Base-by-base conservation (phyloP, 2,329 filamentous ascomycete genomes). In the Tolypocladium nubicola region DNA sequence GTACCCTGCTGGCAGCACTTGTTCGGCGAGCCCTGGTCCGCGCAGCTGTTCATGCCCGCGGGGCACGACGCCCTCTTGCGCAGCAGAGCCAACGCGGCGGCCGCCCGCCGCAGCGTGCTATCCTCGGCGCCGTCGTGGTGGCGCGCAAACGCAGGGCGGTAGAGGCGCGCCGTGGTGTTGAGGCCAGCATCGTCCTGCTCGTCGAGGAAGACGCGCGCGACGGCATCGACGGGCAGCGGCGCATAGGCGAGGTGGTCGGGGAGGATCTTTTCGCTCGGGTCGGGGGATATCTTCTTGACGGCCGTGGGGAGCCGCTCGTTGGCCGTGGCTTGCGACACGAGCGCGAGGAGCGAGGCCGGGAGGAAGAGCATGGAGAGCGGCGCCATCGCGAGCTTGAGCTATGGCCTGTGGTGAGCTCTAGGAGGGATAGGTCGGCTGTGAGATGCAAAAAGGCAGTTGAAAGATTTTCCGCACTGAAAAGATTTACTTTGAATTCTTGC, bases 211-310 rank as follows among this genome's bases (percentile, higher is more conserved):
- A 65, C 64, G 43, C 68, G 65, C 9, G 66, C 67, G 11, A 47
- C 65, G 2, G 68, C 64, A 1, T 63, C 59, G 33, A 68, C 59
- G 2, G 65, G 65, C 1, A 69, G 58, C 2, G 69, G 59, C 39
- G 70, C 63, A 63, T 82, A 83, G 61, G 75, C 77, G 62, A 78
- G 85, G 68, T 90, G 87, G 50, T 88, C 80, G 57, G 85, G 75
- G 62, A 85, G 82, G 67, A 93, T 86, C 77, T 90, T 94, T 67
- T 89, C 86, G 59, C 82, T 82, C 54, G 83, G 80, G 66, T 90
- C 85, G 6, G 77, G 77, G 52, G 83, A 78, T 82, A 92, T 89
- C 67, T 91, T 91, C 67, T 81, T 82, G 56, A 92, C 77, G 1
- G 82, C 88, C 1, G 81, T 79, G 0, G 87, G 87, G 7, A 71